A percentile compares a stretch with the other conserved stretches of the same genome.
Conservation (phyloP, 129 eudicot species). For the Pulicaria dysenterica region DNA sequence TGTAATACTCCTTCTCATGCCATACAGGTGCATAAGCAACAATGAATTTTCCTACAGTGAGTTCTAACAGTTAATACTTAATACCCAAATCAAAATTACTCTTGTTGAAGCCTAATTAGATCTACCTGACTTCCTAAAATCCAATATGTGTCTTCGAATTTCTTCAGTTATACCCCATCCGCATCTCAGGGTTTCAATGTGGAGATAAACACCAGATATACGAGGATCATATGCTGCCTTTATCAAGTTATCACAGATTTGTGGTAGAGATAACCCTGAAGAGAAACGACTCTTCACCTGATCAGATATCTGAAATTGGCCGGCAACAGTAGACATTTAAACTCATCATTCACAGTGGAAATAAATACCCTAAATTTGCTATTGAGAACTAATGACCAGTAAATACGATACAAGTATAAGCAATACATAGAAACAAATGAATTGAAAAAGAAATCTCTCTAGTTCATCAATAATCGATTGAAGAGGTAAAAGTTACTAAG, state of each 20-base stretch:
- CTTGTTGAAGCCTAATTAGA: neutral
- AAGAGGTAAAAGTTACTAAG: neutral
- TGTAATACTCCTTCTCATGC: constrained; percentile 81
- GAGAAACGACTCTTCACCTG: constrained; percentile 88
- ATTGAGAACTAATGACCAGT: neutral
- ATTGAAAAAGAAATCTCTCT: neutral
- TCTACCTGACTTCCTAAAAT: constrained; percentile 85
- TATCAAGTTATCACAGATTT: constrained; percentile 77
- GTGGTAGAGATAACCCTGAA: constrained; percentile 79
- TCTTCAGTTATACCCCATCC: constrained; percentile 99
- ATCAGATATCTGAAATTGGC: constrained; percentile 73
- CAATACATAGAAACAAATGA: neutral
- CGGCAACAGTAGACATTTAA: constrained; percentile 1
- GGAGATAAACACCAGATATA: constrained; percentile 82
- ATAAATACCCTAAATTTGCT: neutral
- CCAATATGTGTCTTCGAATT: constrained; percentile 84
- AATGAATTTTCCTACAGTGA: constrained; percentile 68
- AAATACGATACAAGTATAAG: neutral
- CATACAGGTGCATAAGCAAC: constrained; percentile 72
- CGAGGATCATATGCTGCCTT: constrained; percentile 99
- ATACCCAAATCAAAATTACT: neutral
- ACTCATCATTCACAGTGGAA: constrained; percentile 11
- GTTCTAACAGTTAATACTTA: neutral
- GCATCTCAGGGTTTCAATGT: constrained; percentile 75
- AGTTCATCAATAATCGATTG: neutral